phyloP scores from a whole-genome alignment of 192 early-diverging fungal species.

The Rhizophlyctis rosea region DNA sequence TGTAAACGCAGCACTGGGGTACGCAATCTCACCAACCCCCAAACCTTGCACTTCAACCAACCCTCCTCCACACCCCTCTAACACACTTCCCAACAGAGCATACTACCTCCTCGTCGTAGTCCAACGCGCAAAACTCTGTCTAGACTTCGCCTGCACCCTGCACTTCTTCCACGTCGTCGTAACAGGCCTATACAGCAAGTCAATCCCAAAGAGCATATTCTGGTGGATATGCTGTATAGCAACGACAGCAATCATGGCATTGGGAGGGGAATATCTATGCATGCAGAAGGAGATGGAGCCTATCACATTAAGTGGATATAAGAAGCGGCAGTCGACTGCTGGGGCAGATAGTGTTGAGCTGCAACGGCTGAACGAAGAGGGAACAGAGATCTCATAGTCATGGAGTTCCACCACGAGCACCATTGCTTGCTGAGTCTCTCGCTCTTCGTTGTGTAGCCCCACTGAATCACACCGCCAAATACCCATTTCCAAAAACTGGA shows the following conservation, averaged over 20 bases:
- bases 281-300: conserved; percentile 80
- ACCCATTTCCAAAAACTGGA: too few relatives aligned
- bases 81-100: conserved; percentile 9
- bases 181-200: conserved; percentile 52
- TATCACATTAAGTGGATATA: conserved; percentile 36
- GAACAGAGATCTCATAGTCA: too few relatives aligned
- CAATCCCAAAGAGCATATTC: conserved; percentile 57
- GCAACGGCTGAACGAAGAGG: neutral
- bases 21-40: too few relatives aligned
- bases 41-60: neutral
- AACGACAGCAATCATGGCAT: conserved; percentile 55
- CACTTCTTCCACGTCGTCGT: conserved; percentile 65
- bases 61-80: neutral
- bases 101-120: conserved; percentile 50
- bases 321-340: conserved; percentile 4
- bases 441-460: too few relatives aligned
- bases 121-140: conserved; percentile 68
- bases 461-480: too few relatives aligned
- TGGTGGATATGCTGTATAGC: conserved; percentile 67
- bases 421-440: too few relatives aligned
- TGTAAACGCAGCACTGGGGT: conserved; percentile 62
- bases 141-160: conserved; percentile 75
- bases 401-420: too few relatives aligned
- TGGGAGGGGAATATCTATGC: conserved; percentile 79
- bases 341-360: neutral